Evolutionary conservation across 345 rosid species (phyloP).

Genomic region (Dipteronia sinensis): DNA sequence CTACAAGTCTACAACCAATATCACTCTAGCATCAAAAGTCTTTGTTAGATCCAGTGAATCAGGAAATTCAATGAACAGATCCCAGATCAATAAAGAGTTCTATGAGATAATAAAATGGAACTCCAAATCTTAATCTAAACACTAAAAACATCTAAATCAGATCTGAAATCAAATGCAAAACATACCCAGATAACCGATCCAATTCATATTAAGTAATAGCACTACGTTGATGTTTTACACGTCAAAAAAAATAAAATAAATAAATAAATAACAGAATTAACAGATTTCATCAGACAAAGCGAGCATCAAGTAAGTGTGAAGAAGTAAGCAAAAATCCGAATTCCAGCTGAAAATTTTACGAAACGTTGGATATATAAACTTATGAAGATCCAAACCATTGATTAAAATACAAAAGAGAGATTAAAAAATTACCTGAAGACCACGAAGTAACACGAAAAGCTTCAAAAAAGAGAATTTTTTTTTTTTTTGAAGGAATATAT

Average conservation of each 20-base stretch:
- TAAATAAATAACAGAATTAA: neutral
- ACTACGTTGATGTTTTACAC: neutral
- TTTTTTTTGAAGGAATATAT: too few species aligned
- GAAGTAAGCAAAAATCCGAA: neutral
- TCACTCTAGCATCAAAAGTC: neutral
- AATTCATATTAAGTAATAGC: neutral
- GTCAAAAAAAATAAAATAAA: neutral
- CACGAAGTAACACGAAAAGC: neutral
- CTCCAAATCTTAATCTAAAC: neutral
- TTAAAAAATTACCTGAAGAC: slow-evolving; percentile 4
- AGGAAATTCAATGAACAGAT: slow-evolving; percentile 8
- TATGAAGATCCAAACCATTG: neutral
- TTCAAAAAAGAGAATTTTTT: neutral
- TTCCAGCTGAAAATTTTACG: neutral
- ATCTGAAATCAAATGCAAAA: slow-evolving; percentile 13
- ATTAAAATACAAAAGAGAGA: neutral
- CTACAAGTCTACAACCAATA: neutral
- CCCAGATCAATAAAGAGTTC: slow-evolving; percentile 8
- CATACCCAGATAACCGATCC: neutral
- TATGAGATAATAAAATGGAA: neutral
- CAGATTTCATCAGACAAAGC: neutral
- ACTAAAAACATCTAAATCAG: neutral
- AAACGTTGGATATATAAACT: neutral
- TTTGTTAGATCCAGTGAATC: neutral
- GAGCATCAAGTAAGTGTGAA: neutral